These are phyloP conservation scores for Remersonia thermophila DNA, from an alignment of 2,329 filamentous ascomycete genomes.

Conservation along the genomic window DNA sequence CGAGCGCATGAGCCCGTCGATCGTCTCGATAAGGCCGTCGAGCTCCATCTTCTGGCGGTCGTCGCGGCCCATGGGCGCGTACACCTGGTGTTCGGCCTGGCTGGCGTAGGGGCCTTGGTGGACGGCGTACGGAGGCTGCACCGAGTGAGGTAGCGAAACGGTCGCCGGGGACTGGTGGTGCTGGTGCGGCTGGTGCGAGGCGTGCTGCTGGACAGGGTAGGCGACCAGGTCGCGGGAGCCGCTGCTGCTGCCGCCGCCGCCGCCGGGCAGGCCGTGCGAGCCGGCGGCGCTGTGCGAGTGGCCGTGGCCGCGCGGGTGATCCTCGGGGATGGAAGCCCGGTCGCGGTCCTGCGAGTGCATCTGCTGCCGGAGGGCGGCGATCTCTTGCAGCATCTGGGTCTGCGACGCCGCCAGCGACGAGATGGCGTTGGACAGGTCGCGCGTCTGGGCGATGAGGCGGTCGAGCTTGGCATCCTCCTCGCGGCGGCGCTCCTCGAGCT, in stretches of 20 bases:
- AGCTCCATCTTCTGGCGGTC: conserved; percentile 42
- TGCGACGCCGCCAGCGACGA: conserved; percentile 58
- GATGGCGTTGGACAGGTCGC: conserved; percentile 55
- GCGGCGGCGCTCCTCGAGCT: conserved; percentile 38
- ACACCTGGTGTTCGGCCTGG: conserved; percentile 21
- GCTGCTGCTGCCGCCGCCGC: neutral
- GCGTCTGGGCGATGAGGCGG: conserved; percentile 55
- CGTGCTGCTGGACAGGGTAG: conserved; percentile 15
- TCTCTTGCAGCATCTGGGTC: conserved; percentile 53
- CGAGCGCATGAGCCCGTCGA: conserved; percentile 50
- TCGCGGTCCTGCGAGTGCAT: conserved; percentile 17
- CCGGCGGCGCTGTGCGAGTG: conserved; percentile 13
- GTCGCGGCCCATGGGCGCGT: conserved; percentile 29
- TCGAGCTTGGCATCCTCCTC: conserved; percentile 55
- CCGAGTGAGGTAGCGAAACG: conserved; percentile 13
- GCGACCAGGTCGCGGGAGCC: conserved; percentile 11
- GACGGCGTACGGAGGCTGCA: conserved; percentile 11
- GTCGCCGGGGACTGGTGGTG: conserved; percentile 16
- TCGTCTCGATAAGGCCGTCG: conserved; percentile 40
- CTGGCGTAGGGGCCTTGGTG: conserved; percentile 14
- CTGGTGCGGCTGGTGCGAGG: conserved; percentile 10
- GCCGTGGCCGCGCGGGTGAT: conserved; percentile 9
- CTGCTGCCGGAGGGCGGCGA: conserved; percentile 32
- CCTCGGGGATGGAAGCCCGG: conserved; percentile 5
- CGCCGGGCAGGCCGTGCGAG: conserved; percentile 10